Evolutionary conservation across 345 rosid species (phyloP).

Genomic region (Melastoma malabathricum): DNA sequence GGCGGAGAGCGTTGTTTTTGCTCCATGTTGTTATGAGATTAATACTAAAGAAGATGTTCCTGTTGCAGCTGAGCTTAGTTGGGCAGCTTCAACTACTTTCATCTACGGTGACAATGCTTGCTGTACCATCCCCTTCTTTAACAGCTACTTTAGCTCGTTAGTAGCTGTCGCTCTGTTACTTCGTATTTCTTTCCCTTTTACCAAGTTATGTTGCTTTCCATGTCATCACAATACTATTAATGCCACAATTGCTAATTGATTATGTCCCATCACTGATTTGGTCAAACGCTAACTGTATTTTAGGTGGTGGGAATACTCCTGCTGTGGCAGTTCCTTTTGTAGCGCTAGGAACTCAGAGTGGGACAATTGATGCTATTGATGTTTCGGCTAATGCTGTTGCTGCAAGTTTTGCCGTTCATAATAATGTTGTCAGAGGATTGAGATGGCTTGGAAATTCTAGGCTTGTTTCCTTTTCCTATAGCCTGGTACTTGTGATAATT

Average conservation of each 20-base stretch:
- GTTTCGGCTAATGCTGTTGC: constrained; percentile 90
- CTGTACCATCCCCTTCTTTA: constrained; percentile 89
- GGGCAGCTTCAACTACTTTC: constrained; percentile 97
- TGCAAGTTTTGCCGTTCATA: constrained; percentile 72
- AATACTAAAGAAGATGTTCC: constrained; percentile 7
- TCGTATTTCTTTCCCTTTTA: constrained; percentile 6
- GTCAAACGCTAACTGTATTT: background rate
- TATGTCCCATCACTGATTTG: background rate
- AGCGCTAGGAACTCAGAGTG: constrained; percentile 94
- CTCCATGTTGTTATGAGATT: background rate
- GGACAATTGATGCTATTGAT: constrained; percentile 78
- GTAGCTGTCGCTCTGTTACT: constrained; percentile 18
- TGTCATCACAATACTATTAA: too few species aligned
- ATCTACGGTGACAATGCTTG: constrained; percentile 80
- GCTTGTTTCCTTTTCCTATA: constrained; percentile 78
- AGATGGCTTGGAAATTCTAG: constrained; percentile 99
- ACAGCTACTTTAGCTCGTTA: constrained; percentile 90
- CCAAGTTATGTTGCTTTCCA: background rate
- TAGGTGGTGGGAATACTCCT: constrained; percentile 90
- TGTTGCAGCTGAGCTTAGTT: constrained; percentile 59
- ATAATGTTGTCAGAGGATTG: constrained; percentile 66
- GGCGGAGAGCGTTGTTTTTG: background rate
- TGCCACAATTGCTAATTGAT: too few species aligned
- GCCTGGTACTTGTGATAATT: constrained; percentile 34
- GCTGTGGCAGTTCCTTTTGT: constrained; percentile 93